Conservation (phyloP, 2,329 filamentous ascomycete genomes). For the Beauveria asiatica region DNA sequence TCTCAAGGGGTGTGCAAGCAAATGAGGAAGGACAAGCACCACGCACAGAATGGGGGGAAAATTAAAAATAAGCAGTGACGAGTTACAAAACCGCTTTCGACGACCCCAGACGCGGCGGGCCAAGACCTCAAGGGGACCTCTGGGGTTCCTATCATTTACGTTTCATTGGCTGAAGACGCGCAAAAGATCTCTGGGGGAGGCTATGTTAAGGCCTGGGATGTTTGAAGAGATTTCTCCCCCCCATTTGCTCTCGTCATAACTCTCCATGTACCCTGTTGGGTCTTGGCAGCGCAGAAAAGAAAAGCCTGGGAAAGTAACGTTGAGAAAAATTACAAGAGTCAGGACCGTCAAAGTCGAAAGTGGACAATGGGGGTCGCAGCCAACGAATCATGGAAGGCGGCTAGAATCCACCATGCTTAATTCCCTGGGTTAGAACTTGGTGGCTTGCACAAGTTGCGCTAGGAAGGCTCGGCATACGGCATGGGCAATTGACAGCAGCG, state of each 20-base stretch:
- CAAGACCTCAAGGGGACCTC: neutral
- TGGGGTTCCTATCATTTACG: neutral
- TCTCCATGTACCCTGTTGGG: neutral
- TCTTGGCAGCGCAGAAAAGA: neutral
- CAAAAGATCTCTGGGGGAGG: neutral
- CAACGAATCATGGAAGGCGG: neutral
- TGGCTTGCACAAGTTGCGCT: neutral
- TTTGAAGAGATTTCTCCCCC: conserved; percentile 2
- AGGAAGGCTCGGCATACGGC: conserved; percentile 5
- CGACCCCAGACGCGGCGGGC: conserved; percentile 5
- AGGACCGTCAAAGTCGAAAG: neutral
- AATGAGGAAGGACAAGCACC: neutral
- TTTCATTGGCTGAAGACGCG: neutral
- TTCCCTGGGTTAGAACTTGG: neutral
- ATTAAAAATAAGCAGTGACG: neutral
- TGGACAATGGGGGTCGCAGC: neutral
- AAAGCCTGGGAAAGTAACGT: neutral
- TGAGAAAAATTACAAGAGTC: neutral
- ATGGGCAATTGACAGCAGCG: neutral
- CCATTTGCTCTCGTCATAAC: neutral
- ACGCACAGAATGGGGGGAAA: neutral
- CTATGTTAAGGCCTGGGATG: neutral
- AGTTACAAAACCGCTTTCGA: neutral
- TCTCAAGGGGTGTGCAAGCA: neutral
- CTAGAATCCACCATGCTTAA: conserved; percentile 6